phyloP scores from a whole-genome alignment of 2,329 filamentous ascomycete species.

The Cladosporium sp. region DNA sequence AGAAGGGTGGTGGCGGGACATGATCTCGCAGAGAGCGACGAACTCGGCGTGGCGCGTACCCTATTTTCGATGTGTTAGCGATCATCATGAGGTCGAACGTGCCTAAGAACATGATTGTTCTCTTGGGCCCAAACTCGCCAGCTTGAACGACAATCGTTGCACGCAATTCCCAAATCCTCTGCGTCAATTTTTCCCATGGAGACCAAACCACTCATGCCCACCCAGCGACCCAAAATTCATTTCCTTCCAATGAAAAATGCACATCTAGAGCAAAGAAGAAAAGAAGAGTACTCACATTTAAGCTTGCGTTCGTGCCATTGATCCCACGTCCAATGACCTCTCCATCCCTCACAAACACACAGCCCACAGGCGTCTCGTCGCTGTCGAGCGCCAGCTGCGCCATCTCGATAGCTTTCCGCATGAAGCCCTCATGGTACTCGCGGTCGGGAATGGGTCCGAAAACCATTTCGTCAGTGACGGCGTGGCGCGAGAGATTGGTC shows the following conservation, averaged over 20 bases:
- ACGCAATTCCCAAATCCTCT: too few relatives aligned
- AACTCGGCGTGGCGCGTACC: constrained; percentile 96
- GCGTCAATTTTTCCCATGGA: background rate
- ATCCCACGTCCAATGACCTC: constrained; percentile 83
- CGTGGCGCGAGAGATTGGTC: constrained; percentile 13
- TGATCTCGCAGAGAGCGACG: constrained; percentile 69
- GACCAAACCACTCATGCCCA: background rate
- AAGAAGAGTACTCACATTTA: constrained; percentile 50
- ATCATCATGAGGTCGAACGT: too few relatives aligned
- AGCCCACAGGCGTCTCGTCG: constrained; percentile 95
- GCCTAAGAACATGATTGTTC: too few relatives aligned
- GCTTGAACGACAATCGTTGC: too few relatives aligned
- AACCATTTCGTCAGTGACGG: constrained; percentile 20
- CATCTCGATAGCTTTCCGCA: constrained; percentile 83
- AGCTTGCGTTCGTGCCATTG: constrained; percentile 92
- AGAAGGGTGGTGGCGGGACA: constrained; percentile 60
- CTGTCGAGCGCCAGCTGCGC: constrained; percentile 77
- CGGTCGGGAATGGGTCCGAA: constrained; percentile 36
- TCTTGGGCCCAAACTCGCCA: too few relatives aligned
- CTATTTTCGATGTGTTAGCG: constrained; percentile 35
- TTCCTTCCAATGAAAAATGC: constrained; percentile 20
- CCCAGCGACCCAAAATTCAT: background rate
- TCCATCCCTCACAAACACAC: constrained; percentile 79
- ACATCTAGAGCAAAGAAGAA: background rate
- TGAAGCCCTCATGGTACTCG: constrained; percentile 60